phyloP scores from a whole-genome alignment of 257 asterid species.

The Petrea volubilis region DNA sequence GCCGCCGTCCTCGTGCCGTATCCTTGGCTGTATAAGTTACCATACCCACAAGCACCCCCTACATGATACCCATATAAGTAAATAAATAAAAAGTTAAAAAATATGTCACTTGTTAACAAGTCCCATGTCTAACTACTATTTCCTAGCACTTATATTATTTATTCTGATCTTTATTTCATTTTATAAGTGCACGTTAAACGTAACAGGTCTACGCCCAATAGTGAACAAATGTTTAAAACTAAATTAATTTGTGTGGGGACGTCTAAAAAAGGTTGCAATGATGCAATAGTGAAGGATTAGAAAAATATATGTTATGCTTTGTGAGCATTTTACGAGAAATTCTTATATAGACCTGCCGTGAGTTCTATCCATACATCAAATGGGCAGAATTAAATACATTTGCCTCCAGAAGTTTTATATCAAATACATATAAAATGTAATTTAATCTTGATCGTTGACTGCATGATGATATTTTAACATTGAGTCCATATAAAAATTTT shows the following conservation, averaged over 20 bases:
- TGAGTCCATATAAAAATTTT: too few relatives aligned
- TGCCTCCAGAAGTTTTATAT: too few relatives aligned
- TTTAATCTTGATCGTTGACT: too few relatives aligned
- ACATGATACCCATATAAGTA: slow-evolving; percentile 7
- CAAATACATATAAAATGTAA: too few relatives aligned
- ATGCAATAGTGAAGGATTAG: neutral
- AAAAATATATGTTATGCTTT: neutral
- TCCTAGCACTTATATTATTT: neutral
- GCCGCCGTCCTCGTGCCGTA: slow-evolving; percentile 93
- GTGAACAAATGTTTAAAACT: neutral
- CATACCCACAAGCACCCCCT: slow-evolving; percentile 98
- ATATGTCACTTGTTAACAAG: neutral
- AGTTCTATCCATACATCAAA: too few relatives aligned
- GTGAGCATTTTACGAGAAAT: too few relatives aligned
- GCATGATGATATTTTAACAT: too few relatives aligned
- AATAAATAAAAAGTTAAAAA: neutral
- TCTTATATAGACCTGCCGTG: too few relatives aligned
- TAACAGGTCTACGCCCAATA: too few relatives aligned
- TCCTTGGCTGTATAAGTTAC: slow-evolving; percentile 80
- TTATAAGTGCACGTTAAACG: too few relatives aligned
- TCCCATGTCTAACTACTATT: neutral
- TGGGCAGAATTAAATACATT: too few relatives aligned
- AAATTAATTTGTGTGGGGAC: neutral
- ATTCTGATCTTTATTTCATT: too few relatives aligned
- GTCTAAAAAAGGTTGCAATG: neutral